Evolutionary conservation across 2,329 filamentous ascomycete species (phyloP).

Genomic region (Botrytis medusae): DNA sequence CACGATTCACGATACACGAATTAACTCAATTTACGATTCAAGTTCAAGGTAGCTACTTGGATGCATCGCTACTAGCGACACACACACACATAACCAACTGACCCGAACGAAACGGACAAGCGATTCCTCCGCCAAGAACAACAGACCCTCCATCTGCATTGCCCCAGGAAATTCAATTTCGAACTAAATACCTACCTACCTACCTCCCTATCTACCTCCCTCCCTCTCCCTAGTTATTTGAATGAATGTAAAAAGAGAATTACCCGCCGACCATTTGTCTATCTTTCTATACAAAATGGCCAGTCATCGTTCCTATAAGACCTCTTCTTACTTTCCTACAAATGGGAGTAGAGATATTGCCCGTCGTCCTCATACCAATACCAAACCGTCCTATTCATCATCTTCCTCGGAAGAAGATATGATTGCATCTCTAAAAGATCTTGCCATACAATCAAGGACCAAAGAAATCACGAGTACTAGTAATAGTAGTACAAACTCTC

Average conservation of each 20-base stretch:
- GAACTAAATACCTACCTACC: not conserved
- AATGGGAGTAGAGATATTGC: conserved; percentile 38
- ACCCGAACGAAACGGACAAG: not conserved
- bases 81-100: not conserved
- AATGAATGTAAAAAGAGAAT: not conserved
- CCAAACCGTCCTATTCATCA: not conserved
- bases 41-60: not conserved
- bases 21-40: not conserved
- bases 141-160: not conserved
- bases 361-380: conserved; percentile 34
- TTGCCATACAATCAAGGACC: conserved; percentile 18
- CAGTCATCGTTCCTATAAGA: conserved; percentile 50
- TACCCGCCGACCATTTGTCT: conserved; percentile 1
- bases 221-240: not conserved
- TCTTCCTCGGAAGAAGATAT: conserved; percentile 30
- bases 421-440: conserved; percentile 25
- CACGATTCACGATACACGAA: conserved; percentile 7
- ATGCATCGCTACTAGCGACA: not conserved
- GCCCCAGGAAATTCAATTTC: not conserved
- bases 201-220: not conserved
- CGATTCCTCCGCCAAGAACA: not conserved
- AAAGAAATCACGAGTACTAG: conserved; percentile 17
- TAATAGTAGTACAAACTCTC: conserved; percentile 17
- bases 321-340: conserved; percentile 43
- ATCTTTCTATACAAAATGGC: conserved; percentile 43